phyloP scores from a whole-genome alignment of 1,284 basidiomycete species.

The Boletus semigastroideus region DNA sequence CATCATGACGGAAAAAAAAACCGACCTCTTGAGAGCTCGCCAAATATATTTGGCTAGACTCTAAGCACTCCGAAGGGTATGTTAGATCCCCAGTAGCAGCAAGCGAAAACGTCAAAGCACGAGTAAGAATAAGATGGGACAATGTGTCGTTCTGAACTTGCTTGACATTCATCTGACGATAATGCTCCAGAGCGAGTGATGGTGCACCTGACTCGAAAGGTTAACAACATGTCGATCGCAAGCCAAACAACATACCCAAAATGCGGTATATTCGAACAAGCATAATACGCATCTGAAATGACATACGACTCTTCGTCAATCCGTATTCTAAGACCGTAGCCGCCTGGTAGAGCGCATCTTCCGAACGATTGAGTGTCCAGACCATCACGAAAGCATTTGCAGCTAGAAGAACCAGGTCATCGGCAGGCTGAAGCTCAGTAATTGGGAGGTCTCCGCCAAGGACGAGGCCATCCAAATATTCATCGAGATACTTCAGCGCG shows the following conservation, averaged over 20 bases:
- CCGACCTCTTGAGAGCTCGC: conserved; percentile 73
- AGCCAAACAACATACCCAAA: conserved; percentile 49
- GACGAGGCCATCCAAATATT: conserved; percentile 64
- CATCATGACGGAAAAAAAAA: conserved; percentile 5
- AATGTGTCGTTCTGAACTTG: conserved; percentile 85
- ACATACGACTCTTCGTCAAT: conserved; percentile 69
- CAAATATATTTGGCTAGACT: conserved; percentile 75
- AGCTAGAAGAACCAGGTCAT: conserved; percentile 79
- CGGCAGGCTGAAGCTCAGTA: conserved; percentile 85
- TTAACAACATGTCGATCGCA: conserved; percentile 2
- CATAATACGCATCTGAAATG: conserved; percentile 72
- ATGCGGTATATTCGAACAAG: conserved; percentile 78
- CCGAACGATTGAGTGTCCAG: conserved; percentile 57
- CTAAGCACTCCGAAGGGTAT: conserved; percentile 68
- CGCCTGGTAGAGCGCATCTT: conserved; percentile 62
- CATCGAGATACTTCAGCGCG: conserved; percentile 51
- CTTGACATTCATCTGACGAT: conserved; percentile 71
- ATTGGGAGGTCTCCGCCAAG: conserved; percentile 64
- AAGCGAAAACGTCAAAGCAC: conserved; percentile 77
- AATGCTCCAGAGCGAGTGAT: conserved; percentile 71
- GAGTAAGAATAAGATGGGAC: conserved; percentile 74
- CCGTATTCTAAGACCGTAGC: conserved; percentile 70
- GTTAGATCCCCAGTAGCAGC: conserved; percentile 71
- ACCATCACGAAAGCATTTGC: conserved; percentile 66
- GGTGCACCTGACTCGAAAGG: conserved; percentile 53